Base-by-base conservation (phyloP, 768 basidiomycete species). In the Russula brevipes region DNA sequence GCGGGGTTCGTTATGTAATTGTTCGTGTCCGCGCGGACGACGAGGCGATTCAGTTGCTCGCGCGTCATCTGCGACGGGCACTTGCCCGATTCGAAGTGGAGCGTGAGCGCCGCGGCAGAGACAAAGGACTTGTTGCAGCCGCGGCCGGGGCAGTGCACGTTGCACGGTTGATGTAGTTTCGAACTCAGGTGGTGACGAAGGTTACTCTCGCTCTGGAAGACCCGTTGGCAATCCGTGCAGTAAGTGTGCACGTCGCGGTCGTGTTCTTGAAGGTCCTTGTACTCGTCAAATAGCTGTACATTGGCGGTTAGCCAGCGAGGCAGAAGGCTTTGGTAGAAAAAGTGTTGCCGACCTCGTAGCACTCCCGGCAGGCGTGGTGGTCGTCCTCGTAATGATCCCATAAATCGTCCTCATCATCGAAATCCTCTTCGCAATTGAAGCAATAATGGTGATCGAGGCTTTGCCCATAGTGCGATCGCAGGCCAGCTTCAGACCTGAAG, bases 1-100 rank as follows among this genome's bases (percentile, higher is more conserved):
- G 16, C 2, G 24, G 39, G 46, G 36, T 64, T 51, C 35, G 63
- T 64, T 33, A 60, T 64, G 47, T 51, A 38, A 30, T 64, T 55
- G 5, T 45, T 49, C 11, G 12, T 44, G 14, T 64, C 60, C 1
- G 31, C 46, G 6, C 54, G 45, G 24, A 61, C 60, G 38, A 56
- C 54, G 11, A 42, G 11, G 6, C 54, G 47, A 14, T 61, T 50
- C 31, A 61, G 54, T 49, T 72, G 61, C 46, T 70, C 69, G 59
- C 79, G 78, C 41, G 71, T 70, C 46, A 81, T 71, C 8, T 82
- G 80, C 0, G 85, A 85, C 35, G 64, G 54, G 70, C 88, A 88
- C 4, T 69, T 64, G 1, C 86, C 86, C 8, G 77, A 74, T 69
- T 89, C 88, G 69, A 87, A 78, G 71, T 89, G 88, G 38, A 81